phyloP scores from a whole-genome alignment of 2,329 filamentous ascomycete genomes.

The Gnomoniopsis sp. region DNA sequence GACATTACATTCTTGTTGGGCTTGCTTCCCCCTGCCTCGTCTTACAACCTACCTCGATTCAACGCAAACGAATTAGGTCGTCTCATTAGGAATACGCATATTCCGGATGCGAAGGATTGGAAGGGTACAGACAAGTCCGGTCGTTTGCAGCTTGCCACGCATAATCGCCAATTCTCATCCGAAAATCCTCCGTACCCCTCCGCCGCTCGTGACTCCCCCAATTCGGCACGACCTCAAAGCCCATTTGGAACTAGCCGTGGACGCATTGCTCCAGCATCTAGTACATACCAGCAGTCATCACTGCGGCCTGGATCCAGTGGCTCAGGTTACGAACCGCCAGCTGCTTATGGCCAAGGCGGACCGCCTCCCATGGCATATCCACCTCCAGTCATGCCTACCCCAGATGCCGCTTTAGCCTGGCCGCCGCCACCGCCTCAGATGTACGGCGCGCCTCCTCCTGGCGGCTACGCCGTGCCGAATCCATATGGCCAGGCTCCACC shows the following conservation, averaged over 20 bases:
- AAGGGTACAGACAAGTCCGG: constrained; percentile 38
- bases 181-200: constrained; percentile 22
- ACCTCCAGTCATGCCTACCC: constrained; percentile 7
- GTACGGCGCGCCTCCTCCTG: constrained; percentile 11
- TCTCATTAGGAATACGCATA: constrained; percentile 64
- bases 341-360: constrained; percentile 25
- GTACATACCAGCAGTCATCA: constrained; percentile 49
- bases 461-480: constrained; percentile 5
- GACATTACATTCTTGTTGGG: constrained; percentile 63
- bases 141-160: constrained; percentile 19
- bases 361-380: constrained; percentile 12
- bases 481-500: constrained; percentile 17
- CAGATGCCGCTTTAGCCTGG: constrained; percentile 12
- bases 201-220: constrained; percentile 22
- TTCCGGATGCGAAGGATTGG: constrained; percentile 60
- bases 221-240: constrained; percentile 38
- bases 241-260: constrained; percentile 39
- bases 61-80: constrained; percentile 68
- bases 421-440: constrained; percentile 5
- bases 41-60: constrained; percentile 70
- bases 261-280: constrained; percentile 35
- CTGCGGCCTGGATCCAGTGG: constrained; percentile 46
- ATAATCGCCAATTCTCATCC: constrained; percentile 22
- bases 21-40: constrained; percentile 69
- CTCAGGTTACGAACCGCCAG: constrained; percentile 34